Conservation (phyloP, 75 land plant genomes). For the Cunninghamia lanceolata region DNA sequence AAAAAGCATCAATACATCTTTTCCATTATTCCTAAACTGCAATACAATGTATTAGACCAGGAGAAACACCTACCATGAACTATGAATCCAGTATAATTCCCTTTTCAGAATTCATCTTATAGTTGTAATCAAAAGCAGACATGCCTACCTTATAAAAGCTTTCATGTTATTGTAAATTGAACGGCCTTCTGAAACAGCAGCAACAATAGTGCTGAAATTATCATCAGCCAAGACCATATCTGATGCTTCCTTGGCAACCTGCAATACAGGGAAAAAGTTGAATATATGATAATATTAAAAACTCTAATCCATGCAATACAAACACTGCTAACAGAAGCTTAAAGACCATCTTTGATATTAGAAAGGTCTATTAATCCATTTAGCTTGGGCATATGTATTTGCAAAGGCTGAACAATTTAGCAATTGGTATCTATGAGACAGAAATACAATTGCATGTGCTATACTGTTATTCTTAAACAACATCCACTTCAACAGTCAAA, state of each 20-base stretch:
- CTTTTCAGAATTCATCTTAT: background rate
- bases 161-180: constrained; percentile 94
- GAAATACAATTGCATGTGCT: too few species aligned
- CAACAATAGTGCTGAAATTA: constrained; percentile 85
- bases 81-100: background rate
- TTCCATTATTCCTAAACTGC: background rate
- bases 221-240: constrained; percentile 95
- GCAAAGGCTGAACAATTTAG: too few species aligned
- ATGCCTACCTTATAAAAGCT: constrained; percentile 75
- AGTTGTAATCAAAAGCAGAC: background rate
- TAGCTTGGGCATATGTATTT: too few species aligned
- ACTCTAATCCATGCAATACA: background rate
- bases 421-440: too few species aligned
- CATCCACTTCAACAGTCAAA: too few species aligned
- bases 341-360: too few species aligned
- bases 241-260: constrained; percentile 86
- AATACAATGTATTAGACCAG: background rate
- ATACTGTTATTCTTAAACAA: too few species aligned
- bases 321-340: too few species aligned
- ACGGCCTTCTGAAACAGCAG: constrained; percentile 91
- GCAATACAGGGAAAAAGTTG: background rate
- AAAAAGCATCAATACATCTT: background rate
- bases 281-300: background rate
- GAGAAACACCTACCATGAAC: background rate
- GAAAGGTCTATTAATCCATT: too few species aligned